phyloP scores from a whole-genome alignment of 805 yeast genomes.

The Myxozyma neotropica region DNA sequence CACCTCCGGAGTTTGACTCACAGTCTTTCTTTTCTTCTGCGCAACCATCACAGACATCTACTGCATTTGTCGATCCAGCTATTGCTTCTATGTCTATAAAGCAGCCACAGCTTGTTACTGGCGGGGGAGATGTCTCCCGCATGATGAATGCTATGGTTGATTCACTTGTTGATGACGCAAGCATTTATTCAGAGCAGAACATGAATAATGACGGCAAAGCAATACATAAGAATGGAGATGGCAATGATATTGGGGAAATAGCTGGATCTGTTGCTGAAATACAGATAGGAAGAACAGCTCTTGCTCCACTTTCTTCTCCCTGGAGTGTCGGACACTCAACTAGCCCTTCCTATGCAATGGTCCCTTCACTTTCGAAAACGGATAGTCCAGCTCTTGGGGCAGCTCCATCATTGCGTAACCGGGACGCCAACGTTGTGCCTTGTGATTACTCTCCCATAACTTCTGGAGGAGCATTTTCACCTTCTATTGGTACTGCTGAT shows the following conservation, averaged over 20 bases:
- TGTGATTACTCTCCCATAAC: not conserved
- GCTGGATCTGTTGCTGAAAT: not conserved
- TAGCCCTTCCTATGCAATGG: not conserved
- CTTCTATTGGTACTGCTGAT: not conserved
- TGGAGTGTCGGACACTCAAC: not conserved
- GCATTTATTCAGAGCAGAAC: not conserved
- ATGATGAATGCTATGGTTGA: conserved; percentile 34
- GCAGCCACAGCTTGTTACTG: not conserved
- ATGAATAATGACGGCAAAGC: not conserved
- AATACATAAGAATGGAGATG: not conserved
- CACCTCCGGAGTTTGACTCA: conserved; percentile 16
- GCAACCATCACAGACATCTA: not conserved
- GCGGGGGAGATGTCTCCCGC: conserved; percentile 6
- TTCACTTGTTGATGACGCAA: conserved; percentile 23
- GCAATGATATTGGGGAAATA: not conserved
- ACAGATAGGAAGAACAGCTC: not conserved
- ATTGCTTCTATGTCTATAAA: not conserved
- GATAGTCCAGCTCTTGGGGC: not conserved
- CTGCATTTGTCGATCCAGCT: not conserved
- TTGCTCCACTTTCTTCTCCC: not conserved
- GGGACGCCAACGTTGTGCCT: not conserved
- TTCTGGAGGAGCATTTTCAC: not conserved
- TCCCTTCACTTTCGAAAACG: not conserved
- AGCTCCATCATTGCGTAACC: not conserved
- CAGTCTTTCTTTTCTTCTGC: not conserved